Base-by-base conservation (phyloP, 1,139 yeast genomes). In the Debaryomycetaceae sp. region DNA sequence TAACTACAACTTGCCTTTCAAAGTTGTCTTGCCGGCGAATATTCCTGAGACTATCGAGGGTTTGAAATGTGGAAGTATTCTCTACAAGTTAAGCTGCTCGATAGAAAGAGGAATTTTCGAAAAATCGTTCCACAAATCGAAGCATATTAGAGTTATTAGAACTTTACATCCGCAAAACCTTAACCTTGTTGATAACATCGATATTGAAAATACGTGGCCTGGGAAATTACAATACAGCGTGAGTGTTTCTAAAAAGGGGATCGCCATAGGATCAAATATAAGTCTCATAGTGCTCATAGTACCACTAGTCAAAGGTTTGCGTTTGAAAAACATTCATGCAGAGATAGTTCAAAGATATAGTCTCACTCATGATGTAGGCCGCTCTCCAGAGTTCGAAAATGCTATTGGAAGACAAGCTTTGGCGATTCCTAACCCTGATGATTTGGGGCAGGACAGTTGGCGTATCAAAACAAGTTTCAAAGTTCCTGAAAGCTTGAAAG, bases 11-110 rank as follows among this genome's bases (percentile, higher is more conserved):
- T 57, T 84, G 30, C 91, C 91, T 0, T 84, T 83, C 55, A 61
- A 59, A 30, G 67, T 76, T 5, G 60, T 63, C 14, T 56, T 84
- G 9, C 89, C 91, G 0, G 74, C 81, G 2, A 77, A 77, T 47
- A 57, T 79, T 0, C 75, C 83, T 2, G 91, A 83, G 47, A 79
- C 89, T 0, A 74, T 83, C 0, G 91, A 83, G 57, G 87, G 88
- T 0, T 59, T 83, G 37, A 42, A 68, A 36, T 71, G 78, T 33
- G 87, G 83, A 1, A 72, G 77, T 6, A 56, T 83, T 5, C 59
- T 79, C 9, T 83, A 84, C 57, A 70, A 71, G 39, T 60, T 83
- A 43, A 77, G 73, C 46, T 73, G 82, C 38, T 61, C 64, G 13
- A 64, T 81, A n/a, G 85, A 79, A 45, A 63, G 82, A 35, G 78